phyloP scores from a whole-genome alignment of 257 asterid genomes.

The Rubia yunnanensis region DNA sequence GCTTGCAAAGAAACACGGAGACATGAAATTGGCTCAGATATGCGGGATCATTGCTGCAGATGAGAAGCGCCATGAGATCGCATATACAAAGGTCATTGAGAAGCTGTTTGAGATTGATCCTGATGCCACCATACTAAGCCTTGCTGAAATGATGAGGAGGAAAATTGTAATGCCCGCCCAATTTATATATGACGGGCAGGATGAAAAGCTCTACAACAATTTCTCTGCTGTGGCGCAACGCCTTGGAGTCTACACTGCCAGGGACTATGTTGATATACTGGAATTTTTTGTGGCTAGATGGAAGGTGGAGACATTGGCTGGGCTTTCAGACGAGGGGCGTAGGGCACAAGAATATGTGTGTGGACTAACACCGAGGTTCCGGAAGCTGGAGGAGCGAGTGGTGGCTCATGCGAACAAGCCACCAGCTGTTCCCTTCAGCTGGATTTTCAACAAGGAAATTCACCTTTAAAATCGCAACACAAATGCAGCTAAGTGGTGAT shows the following conservation, averaged over 20 bases:
- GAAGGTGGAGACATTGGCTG: conserved; percentile 52
- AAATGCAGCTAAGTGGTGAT: neutral
- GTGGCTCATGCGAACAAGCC: conserved; percentile 36
- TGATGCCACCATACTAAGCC: conserved; percentile 35
- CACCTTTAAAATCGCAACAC: conserved; percentile 15
- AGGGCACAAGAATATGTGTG: conserved; percentile 67
- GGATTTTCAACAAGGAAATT: conserved; percentile 47
- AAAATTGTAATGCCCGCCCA: conserved; percentile 72
- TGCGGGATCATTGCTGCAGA: conserved; percentile 65
- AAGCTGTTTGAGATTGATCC: conserved; percentile 70
- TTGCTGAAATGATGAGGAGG: conserved; percentile 70
- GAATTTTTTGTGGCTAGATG: conserved; percentile 52
- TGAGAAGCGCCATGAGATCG: conserved; percentile 74
- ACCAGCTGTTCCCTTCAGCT: conserved; percentile 42
- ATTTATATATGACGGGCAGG: conserved; percentile 60
- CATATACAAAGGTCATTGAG: conserved; percentile 57
- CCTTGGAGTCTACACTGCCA: conserved; percentile 61
- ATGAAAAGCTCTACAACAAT: conserved; percentile 47
- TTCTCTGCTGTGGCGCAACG: conserved; percentile 64
- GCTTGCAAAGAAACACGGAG: conserved; percentile 62
- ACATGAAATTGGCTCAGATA: conserved; percentile 57
- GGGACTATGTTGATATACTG: conserved; percentile 61
- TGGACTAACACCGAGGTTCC: conserved; percentile 43
- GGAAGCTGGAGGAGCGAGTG: conserved; percentile 63
- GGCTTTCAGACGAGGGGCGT: conserved; percentile 58